Evolutionary conservation across 1,284 basidiomycete genomes (phyloP).

Genomic region (Irpex sp.): DNA sequence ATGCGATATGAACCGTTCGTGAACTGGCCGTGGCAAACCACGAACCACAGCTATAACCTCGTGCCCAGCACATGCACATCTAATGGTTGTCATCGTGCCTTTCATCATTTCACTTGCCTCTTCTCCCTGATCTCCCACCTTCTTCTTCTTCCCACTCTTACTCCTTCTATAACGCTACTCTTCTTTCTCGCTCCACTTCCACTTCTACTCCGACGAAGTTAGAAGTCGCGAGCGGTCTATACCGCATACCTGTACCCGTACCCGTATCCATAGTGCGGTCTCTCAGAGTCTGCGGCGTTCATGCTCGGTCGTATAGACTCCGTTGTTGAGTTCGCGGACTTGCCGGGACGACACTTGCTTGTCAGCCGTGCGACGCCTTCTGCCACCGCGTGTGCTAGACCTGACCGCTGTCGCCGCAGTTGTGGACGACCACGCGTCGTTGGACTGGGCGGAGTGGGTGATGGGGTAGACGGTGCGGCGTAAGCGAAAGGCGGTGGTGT

Average conservation of each 20-base stretch:
- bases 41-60: not conserved
- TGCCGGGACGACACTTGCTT: not conserved
- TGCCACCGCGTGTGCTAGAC: constrained; percentile 20
- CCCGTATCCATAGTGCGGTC: not conserved
- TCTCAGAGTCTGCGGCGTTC: not conserved
- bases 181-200: not conserved
- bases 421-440: constrained; percentile 12
- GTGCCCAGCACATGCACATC: not conserved
- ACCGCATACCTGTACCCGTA: not conserved
- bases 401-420: constrained; percentile 16
- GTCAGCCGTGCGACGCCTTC: constrained; percentile 25
- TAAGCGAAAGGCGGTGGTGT: constrained; percentile 10
- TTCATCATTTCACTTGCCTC: not conserved
- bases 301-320: not conserved
- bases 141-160: not conserved
- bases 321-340: not conserved
- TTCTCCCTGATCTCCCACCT: not conserved
- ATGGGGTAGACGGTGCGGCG: constrained; percentile 2
- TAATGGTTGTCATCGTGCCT: not conserved
- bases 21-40: not conserved
- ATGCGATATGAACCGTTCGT: not conserved
- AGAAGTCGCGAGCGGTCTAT: not conserved
- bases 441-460: not conserved
- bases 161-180: not conserved
- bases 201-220: not conserved